phyloP scores from a whole-genome alignment of 805 yeast genomes.

The Kazachstania taianensis region DNA sequence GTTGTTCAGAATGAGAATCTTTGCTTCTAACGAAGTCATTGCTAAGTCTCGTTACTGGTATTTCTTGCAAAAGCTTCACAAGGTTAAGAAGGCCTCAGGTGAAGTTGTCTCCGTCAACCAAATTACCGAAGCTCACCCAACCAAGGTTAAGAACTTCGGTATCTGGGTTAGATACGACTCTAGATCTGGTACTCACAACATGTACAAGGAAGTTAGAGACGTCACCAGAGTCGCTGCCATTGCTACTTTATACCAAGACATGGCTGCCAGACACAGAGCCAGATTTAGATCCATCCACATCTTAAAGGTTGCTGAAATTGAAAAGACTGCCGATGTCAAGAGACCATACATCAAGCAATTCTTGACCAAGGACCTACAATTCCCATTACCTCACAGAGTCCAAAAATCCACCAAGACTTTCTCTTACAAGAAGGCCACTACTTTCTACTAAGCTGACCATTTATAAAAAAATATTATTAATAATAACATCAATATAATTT shows the following conservation, averaged over 20 bases:
- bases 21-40: conserved; percentile 97
- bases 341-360: conserved; percentile 98
- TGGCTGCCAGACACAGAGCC: conserved; percentile 99
- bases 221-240: conserved; percentile 98
- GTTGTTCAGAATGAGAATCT: conserved; percentile 99
- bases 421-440: conserved; percentile 90
- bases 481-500: not conserved
- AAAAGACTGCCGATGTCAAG: conserved; percentile 95
- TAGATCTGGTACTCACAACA: conserved; percentile 99
- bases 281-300: conserved; percentile 99
- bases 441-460: conserved; percentile 68
- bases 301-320: conserved; percentile 98
- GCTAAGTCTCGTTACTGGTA: conserved; percentile 99
- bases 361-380: conserved; percentile 88
- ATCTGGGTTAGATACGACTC: conserved; percentile 99
- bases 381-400: conserved; percentile 99
- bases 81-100: conserved; percentile 99
- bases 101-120: conserved; percentile 90
- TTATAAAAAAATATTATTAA: conserved; percentile 5
- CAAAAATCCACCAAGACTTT: conserved; percentile 80
- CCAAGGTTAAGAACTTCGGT: conserved; percentile 99
- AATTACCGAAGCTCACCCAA: conserved; percentile 91
- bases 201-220: conserved; percentile 99
- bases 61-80: conserved; percentile 97
- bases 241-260: conserved; percentile 96